A percentile compares a stretch with the other conserved stretches of the same genome.
Conservation (phyloP, 768 basidiomycete genomes). For the Leccinum longicurvipes region DNA sequence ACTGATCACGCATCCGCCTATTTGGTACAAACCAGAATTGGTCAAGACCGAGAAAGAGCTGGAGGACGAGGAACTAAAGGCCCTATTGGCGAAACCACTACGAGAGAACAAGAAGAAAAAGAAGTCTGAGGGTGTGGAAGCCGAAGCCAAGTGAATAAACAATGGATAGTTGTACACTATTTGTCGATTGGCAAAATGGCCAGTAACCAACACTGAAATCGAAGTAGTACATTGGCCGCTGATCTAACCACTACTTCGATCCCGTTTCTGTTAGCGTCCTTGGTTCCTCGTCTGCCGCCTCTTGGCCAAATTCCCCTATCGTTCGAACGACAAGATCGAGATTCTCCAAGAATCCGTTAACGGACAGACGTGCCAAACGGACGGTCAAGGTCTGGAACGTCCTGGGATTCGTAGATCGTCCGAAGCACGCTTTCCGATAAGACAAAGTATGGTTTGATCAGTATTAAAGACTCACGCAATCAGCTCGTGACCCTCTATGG, state of each 20-base stretch:
- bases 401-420: conserved; percentile 34
- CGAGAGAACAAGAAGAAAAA: conserved; percentile 94
- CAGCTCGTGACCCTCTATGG: conserved; percentile 63
- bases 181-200: conserved; percentile 9
- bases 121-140: conserved; percentile 55
- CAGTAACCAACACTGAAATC: conserved; percentile 11
- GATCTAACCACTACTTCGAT: not conserved
- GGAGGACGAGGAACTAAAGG: conserved; percentile 83
- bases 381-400: conserved; percentile 77
- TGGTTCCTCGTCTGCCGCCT: conserved; percentile 39
- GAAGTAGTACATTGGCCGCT: not conserved
- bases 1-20: conserved; percentile 81
- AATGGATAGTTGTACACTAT: conserved; percentile 15
- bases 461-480: conserved; percentile 64
- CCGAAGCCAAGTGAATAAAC: conserved; percentile 26
- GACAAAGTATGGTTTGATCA: not conserved
- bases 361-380: conserved; percentile 76
- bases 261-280: not conserved
- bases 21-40: conserved; percentile 92
- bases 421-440: not conserved
- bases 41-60: conserved; percentile 88
- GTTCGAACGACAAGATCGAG: conserved; percentile 83
- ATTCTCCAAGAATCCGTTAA: conserved; percentile 88
- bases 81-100: conserved; percentile 70
- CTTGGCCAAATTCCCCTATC: conserved; percentile 73